These are phyloP conservation scores for Suillus plorans DNA, from an alignment of 768 basidiomycete species.

Conservation along the genomic window DNA sequence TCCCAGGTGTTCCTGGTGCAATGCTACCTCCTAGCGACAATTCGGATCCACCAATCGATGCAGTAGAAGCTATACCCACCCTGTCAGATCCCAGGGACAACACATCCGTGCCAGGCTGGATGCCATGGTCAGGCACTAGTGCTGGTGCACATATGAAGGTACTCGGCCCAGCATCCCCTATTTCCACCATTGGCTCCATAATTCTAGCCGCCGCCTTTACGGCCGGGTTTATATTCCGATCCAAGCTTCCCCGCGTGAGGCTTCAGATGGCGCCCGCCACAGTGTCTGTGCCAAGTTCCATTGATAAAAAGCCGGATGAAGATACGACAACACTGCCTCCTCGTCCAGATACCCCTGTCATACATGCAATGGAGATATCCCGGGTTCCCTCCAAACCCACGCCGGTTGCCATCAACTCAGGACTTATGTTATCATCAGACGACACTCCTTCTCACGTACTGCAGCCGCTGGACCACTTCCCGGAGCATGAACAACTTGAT, in stretches of 20 bases:
- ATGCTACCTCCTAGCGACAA: slow-evolving; percentile 28
- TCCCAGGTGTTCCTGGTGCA: slow-evolving; percentile 55
- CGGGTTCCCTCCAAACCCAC: slow-evolving; percentile 2
- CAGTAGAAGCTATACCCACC: slow-evolving; percentile 16
- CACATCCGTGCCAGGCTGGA: slow-evolving; percentile 18
- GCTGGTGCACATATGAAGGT: neutral
- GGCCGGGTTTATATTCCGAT: slow-evolving; percentile 25
- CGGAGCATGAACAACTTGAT: slow-evolving; percentile 14
- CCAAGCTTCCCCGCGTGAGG: slow-evolving; percentile 14
- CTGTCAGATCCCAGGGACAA: slow-evolving; percentile 18
- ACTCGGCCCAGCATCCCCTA: slow-evolving; percentile 15
- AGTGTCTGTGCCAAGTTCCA: neutral
- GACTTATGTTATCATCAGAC: slow-evolving; percentile 1
- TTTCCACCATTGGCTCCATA: slow-evolving; percentile 21
- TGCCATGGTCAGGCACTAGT: slow-evolving; percentile 10
- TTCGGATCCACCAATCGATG: slow-evolving; percentile 11
- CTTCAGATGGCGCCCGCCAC: slow-evolving; percentile 11
- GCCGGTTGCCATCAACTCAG: slow-evolving; percentile 2
- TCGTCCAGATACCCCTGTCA: slow-evolving; percentile 4
- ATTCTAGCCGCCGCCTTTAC: slow-evolving; percentile 24
- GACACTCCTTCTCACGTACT: slow-evolving; percentile 6
- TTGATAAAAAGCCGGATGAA: slow-evolving; percentile 3
- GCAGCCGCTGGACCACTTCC: slow-evolving; percentile 6
- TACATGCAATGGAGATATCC: slow-evolving; percentile 1
- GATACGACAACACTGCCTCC: slow-evolving; percentile 1